phyloP scores from a whole-genome alignment of 1,284 basidiomycete species.

The Exsudoporus floridanus region DNA sequence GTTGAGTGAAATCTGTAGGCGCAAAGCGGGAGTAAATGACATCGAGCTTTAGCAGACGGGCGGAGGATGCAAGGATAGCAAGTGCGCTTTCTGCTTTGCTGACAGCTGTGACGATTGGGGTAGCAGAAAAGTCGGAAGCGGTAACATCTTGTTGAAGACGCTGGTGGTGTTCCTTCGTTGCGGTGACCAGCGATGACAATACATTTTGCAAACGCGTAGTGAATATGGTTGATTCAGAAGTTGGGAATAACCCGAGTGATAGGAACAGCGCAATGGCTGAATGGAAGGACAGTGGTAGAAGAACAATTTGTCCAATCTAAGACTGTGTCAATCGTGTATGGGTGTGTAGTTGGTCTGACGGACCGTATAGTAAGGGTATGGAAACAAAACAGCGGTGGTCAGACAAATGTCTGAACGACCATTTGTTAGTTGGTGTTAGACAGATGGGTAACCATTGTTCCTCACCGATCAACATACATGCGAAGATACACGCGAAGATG shows the following conservation, averaged over 20 bases:
- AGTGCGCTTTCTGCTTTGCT: constrained; percentile 56
- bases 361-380: constrained; percentile 62
- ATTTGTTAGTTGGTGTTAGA: not conserved
- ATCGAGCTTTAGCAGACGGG: constrained; percentile 60
- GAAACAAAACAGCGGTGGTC: constrained; percentile 61
- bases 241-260: constrained; percentile 64
- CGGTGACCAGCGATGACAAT: constrained; percentile 50
- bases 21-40: constrained; percentile 63
- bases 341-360: constrained; percentile 10
- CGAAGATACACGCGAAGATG: constrained; percentile 57
- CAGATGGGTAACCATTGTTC: constrained; percentile 7
- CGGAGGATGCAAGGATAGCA: constrained; percentile 51
- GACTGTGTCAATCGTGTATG: constrained; percentile 5
- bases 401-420: constrained; percentile 52
- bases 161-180: constrained; percentile 49
- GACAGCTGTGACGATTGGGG: constrained; percentile 39
- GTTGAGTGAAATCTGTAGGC: constrained; percentile 55
- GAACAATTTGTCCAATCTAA: constrained; percentile 50
- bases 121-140: constrained; percentile 47
- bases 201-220: constrained; percentile 53
- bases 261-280: constrained; percentile 54
- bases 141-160: constrained; percentile 48
- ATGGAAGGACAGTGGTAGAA: constrained; percentile 64
- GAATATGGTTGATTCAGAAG: constrained; percentile 64
- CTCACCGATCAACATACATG: constrained; percentile 54